A percentile compares a stretch with the other conserved stretches of the same genome.
Evolutionary conservation across 2,329 filamentous ascomycete species (phyloP).

Genomic region (Xylaria hypoxylon): DNA sequence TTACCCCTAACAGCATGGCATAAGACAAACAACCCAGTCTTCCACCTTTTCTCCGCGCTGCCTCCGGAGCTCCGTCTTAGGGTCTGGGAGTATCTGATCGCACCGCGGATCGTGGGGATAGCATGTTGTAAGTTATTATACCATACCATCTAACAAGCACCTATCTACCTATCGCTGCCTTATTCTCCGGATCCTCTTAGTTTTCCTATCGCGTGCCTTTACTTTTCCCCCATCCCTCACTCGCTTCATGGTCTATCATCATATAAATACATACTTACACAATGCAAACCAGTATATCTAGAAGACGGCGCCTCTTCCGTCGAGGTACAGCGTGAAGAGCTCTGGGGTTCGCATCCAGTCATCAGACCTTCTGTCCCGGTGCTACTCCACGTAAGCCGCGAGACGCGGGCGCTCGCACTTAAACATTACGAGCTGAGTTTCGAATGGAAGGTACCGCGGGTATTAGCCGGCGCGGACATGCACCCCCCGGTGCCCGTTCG

Average conservation of each 20-base stretch:
- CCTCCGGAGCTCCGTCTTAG: constrained; percentile 62
- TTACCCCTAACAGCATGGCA: constrained; percentile 37
- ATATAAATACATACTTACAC: constrained; percentile 10
- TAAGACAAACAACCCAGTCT: constrained; percentile 35
- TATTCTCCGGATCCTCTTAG: not conserved
- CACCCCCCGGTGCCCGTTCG: constrained; percentile 31
- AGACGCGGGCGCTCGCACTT: constrained; percentile 57
- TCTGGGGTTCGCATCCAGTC: constrained; percentile 40
- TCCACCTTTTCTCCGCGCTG: constrained; percentile 54
- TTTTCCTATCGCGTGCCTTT: not conserved
- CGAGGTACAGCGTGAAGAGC: constrained; percentile 23
- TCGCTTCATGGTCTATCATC: not conserved
- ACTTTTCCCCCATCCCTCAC: not conserved
- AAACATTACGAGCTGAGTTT: constrained; percentile 61
- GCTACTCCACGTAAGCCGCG: constrained; percentile 59
- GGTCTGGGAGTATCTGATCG: constrained; percentile 60
- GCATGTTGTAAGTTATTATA: constrained; percentile 55
- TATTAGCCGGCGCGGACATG: constrained; percentile 45
- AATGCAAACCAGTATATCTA: constrained; percentile 15
- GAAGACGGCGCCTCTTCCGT: constrained; percentile 27
- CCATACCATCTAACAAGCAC: not conserved
- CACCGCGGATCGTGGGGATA: constrained; percentile 59
- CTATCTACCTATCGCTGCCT: not conserved
- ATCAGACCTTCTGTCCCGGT: constrained; percentile 52
- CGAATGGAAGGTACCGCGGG: constrained; percentile 59